Evolutionary conservation across 1,139 yeast genomes (phyloP), one percentile per base, ranked within the genome.

Genomic region (Wickerhamomyces sp.): DNA sequence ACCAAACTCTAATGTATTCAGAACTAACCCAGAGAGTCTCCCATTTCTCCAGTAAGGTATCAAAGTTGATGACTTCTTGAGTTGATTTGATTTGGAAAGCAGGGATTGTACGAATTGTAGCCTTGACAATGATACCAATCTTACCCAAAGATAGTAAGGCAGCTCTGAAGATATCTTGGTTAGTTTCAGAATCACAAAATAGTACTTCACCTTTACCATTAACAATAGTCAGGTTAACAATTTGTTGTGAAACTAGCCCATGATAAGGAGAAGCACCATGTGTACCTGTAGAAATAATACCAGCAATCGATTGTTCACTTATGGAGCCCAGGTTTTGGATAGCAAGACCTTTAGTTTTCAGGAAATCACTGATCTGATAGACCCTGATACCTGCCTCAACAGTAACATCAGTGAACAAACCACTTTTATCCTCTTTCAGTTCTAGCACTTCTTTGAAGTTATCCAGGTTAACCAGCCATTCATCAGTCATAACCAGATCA

Each of bases 251-350:
- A 5, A 93, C 88, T 40, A 91, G 72, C 0, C 98, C 97, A 59
- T 93, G 98, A 63, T 76, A 88, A 44, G 93, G 94, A 9, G 96
- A 83, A 1, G 97, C 86, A 2, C 99, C 99, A 61, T 93, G 99
- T 1, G 98, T 90, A 35, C 98, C 98, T 0, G 99, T 93, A 2
- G 96, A 86, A 42, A 93, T 89, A 53, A 91, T 80, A 6, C 99
- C 99, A 3, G 95, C 99, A 38, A 90, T 73, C 14, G 95, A 86
- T 63, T 93, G 99, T 53, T 90, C 97, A 39, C 95, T 83, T 50
- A 93, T 93, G 2, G 97, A 90, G 1, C 98, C 99, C 61, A 93
- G 71, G 61, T 87, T 91, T 66, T 93, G 98, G 50, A 93, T 72
- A 6, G 96, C 95, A 54, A 88, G 76, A 1, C 85, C 81, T 53